These are phyloP conservation scores for Avena sativa DNA, from an alignment of 176 grass and related monocot species.

Conservation along the genomic window DNA sequence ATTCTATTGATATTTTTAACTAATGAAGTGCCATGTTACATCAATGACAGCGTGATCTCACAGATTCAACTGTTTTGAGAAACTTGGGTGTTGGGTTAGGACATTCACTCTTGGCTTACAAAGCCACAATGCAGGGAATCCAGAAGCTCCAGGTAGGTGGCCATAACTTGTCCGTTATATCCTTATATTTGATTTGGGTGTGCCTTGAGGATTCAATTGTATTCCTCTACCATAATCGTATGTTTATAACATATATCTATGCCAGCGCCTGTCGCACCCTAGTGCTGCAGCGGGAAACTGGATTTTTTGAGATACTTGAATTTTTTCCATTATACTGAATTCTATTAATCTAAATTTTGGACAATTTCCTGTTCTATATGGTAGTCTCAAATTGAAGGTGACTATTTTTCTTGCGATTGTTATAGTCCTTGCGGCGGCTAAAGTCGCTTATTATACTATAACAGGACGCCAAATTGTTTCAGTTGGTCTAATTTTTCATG, in stretches of 20 bases:
- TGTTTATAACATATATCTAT: neutral
- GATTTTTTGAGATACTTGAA: conserved; percentile 33
- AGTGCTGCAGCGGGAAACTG: neutral
- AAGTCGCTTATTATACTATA: neutral
- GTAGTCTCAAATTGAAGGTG: neutral
- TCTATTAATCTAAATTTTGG: neutral
- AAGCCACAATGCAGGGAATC: conserved; percentile 83
- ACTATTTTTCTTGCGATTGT: neutral
- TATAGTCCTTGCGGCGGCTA: neutral
- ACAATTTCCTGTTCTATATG: neutral
- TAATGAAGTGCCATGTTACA: conserved; percentile 31
- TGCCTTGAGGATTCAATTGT: conserved; percentile 23
- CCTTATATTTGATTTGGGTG: conserved; percentile 10
- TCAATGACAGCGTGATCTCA: conserved; percentile 82
- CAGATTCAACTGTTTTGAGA: conserved; percentile 95
- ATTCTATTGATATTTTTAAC: conserved; percentile 22
- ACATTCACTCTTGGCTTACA: conserved; percentile 94
- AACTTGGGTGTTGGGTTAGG: conserved; percentile 92
- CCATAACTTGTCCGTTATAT: conserved; percentile 2
- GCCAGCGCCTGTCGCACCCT: neutral
- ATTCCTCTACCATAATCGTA: neutral
- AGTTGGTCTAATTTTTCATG: neutral
- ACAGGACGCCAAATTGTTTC: neutral
- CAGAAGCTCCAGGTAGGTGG: conserved; percentile 79
- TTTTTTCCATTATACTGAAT: neutral